Base-by-base conservation (phyloP, 1,284 basidiomycete species). In the Agaricales sp. region DNA sequence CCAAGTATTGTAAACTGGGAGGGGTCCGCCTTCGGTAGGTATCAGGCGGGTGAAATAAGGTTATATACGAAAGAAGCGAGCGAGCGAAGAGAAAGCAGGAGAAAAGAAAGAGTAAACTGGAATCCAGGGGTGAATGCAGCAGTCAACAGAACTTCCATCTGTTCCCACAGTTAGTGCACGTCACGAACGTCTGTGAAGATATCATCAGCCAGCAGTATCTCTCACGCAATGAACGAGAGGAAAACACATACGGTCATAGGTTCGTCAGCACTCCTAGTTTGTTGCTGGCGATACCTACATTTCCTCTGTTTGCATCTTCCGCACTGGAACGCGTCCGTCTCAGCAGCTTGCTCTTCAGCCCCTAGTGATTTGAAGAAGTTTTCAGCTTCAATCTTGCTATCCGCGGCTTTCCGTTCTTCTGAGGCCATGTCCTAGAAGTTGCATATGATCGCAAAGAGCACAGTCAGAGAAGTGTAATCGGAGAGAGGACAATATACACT, bases 291-390 rank as follows among this genome's bases (percentile, higher is more conserved):
- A 62, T 96, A 96, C 45, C 87, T 81, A 58, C 90, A 92, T 69
- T 92, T 91, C 57, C 89, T 71, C 81, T 91, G 84, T 56, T 90
- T 91, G 80, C 95, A 99, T 58, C 90, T 80, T 16, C 81, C 76
- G 61, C 96, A 99, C 64, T 98, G 92, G 87, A 99, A 99, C 1
- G 92, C 92, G 57, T 95, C 92, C 0, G 96, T 99, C 66, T 99
- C 95, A 13, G 95, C 94, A 65, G 90, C 80, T 51, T 82, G 85
- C 55, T 94, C 88, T 13, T 78, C 90, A 0, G 94, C 95, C 2
- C 87, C 91, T 14, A 96, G 81, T 1, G 94, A 87, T 48, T 93
- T 89, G 74, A 93, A 90, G 45, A 99, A 67, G 61, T 99, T 99
- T 52, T 90, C 82, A 57, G 88, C 81, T 50, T 81, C 78, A 54